Base-by-base conservation (phyloP, 2,329 filamentous ascomycete genomes). In the Scytalidium sp. region DNA sequence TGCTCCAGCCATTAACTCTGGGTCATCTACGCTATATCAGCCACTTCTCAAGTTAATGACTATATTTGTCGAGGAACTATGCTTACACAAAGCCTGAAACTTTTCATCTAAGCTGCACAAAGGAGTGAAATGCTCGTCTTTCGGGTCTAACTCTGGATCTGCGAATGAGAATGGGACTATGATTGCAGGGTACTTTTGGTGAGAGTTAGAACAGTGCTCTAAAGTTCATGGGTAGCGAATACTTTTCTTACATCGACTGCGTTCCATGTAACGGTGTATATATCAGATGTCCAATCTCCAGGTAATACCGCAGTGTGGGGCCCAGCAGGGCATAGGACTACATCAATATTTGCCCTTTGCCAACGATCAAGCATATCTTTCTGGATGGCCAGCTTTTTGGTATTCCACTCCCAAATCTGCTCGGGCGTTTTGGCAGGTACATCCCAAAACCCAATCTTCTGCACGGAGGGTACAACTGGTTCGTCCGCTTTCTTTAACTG, bases 201-300 rank as follows among this genome's bases (percentile, higher is more conserved):
- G n/a, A n/a, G n/a, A n/a, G n/a, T n/a, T n/a, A n/a, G n/a, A n/a
- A n/a, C n/a, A n/a, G n/a, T n/a, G n/a, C n/a, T n/a, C n/a, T n/a
- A n/a, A n/a, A n/a, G n/a, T n/a, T n/a, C n/a, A n/a, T n/a, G n/a
- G n/a, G n/a, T n/a, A n/a, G n/a, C n/a, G n/a, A n/a, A n/a, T n/a
- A n/a, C n/a, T n/a, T n/a, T 3, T 51, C 62, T 47, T 52, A 65
- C 64, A 56, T 69, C 67, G n/a, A 60, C 54, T 15, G 62, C 61
- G 51, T 69, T 69, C 65, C 65, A 67, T 45, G 57, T 58, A 19
- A 68, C 65, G 0, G 67, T 69, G 47, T 68, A 69, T 19, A 58
- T 60, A 47, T 67, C 65, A 32, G 57, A 63, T 9, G 56, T 62
- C 65, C 67, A 69, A 22, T 67, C 58, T 19, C 59, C 62, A 1